A percentile compares a stretch with the other conserved stretches of the same genome.
phyloP scores from a whole-genome alignment of 371 early-diverging fungal species.

The Mortierella sp. region DNA sequence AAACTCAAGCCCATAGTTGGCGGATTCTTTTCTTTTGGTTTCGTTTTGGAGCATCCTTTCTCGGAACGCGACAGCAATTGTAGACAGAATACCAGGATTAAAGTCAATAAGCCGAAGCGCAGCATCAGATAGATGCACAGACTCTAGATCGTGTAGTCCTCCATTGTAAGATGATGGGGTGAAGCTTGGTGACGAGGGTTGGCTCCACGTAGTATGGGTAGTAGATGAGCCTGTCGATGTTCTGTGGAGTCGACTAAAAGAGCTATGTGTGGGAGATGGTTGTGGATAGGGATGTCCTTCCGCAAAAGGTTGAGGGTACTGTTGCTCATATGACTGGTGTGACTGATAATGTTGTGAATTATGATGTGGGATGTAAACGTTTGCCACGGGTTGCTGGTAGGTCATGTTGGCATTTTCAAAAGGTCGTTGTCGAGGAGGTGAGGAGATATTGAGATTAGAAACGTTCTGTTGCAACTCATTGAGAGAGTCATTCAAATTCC shows the following conservation, averaged over 20 bases:
- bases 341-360: constrained; percentile 20
- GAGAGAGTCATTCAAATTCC: constrained; percentile 18
- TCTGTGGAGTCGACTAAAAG: constrained; percentile 32
- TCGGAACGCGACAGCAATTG: constrained; percentile 55
- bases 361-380: constrained; percentile 5
- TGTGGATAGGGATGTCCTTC: constrained; percentile 31
- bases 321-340: constrained; percentile 35
- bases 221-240: constrained; percentile 50
- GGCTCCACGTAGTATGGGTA: constrained; percentile 38
- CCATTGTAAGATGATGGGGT: constrained; percentile 28
- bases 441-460: constrained; percentile 43
- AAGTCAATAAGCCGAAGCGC: constrained; percentile 40
- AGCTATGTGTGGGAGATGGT: constrained; percentile 27
- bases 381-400: constrained; percentile 6
- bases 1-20: constrained; percentile 84
- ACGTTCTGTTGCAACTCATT: constrained; percentile 40
- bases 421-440: constrained; percentile 30
- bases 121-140: constrained; percentile 23
- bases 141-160: constrained; percentile 6
- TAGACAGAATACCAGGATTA: constrained; percentile 47
- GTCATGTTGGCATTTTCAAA: constrained; percentile 10
- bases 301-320: constrained; percentile 22
- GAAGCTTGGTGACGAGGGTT: constrained; percentile 49
- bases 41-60: constrained; percentile 53
- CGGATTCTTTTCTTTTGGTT: constrained; percentile 40